Conservation (phyloP, 768 basidiomycete species). For the Lactarius quietus region DNA sequence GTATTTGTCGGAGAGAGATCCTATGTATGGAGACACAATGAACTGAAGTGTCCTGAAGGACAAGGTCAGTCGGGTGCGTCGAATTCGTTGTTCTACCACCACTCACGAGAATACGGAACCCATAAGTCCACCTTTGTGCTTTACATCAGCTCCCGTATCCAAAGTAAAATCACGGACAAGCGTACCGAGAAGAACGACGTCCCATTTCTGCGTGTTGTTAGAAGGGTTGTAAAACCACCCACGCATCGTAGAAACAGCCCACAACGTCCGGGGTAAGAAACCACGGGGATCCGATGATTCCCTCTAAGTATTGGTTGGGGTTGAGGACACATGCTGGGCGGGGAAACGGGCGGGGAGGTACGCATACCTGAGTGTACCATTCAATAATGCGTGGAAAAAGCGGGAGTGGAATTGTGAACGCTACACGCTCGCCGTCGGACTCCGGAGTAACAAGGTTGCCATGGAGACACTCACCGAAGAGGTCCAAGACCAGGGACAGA, state of each 20-base stretch:
- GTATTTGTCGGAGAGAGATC: slow-evolving; percentile 82
- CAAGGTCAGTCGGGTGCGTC: slow-evolving; percentile 1
- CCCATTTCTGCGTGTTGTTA: slow-evolving; percentile 76
- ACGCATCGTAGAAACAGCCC: slow-evolving; percentile 62
- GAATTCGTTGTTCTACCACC: slow-evolving; percentile 33
- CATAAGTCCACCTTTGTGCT: slow-evolving; percentile 70
- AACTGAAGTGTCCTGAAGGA: slow-evolving; percentile 70
- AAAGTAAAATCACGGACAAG: slow-evolving; percentile 1
- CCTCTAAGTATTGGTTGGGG: slow-evolving; percentile 40
- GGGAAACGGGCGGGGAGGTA: slow-evolving; percentile 11
- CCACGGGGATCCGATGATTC: slow-evolving; percentile 69
- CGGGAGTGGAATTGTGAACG: slow-evolving; percentile 93
- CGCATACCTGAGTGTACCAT: slow-evolving; percentile 75
- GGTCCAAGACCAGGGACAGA: slow-evolving; percentile 84
- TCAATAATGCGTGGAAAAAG: slow-evolving; percentile 97
- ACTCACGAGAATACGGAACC: slow-evolving; percentile 90
- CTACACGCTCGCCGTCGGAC: slow-evolving; percentile 37
- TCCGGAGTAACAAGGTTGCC: neutral
- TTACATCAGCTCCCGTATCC: slow-evolving; percentile 1
- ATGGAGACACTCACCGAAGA: slow-evolving; percentile 51
- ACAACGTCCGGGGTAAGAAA: slow-evolving; percentile 69
- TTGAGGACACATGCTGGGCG: slow-evolving; percentile 7
- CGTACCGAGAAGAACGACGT: slow-evolving; percentile 86
- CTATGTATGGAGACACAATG: slow-evolving; percentile 77
- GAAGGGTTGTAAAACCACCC: slow-evolving; percentile 58